Evolutionary conservation across 2,329 filamentous ascomycete species (phyloP).

Genomic region (Catunica adiposa): DNA sequence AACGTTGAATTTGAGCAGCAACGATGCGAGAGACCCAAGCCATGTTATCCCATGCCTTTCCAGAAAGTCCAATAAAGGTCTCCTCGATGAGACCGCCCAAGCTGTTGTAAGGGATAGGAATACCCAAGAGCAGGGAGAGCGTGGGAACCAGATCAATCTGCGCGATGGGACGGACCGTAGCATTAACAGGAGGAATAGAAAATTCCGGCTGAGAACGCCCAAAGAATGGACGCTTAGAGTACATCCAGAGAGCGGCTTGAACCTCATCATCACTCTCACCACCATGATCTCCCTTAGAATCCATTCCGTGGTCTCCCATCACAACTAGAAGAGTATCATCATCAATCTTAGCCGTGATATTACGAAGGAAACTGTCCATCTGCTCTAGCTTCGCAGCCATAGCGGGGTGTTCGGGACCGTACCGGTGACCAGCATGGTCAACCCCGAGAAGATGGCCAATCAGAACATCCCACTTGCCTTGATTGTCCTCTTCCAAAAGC

Average conservation of each 20-base stretch:
- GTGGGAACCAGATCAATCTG: slow-evolving; percentile 97
- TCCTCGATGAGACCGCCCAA: slow-evolving; percentile 86
- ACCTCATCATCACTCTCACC: slow-evolving; percentile 95
- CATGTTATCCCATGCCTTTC: slow-evolving; percentile 59
- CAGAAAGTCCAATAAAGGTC: slow-evolving; percentile 59
- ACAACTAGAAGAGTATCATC: slow-evolving; percentile 79
- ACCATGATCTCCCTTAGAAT: slow-evolving; percentile 92
- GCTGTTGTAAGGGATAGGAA: slow-evolving; percentile 93
- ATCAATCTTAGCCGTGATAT: slow-evolving; percentile 56
- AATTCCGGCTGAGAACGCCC: slow-evolving; percentile 53
- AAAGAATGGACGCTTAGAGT: slow-evolving; percentile 74
- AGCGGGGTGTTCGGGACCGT: slow-evolving; percentile 79
- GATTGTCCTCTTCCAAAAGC: slow-evolving; percentile 48
- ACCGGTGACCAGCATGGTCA: slow-evolving; percentile 91
- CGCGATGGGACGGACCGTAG: slow-evolving; percentile 57
- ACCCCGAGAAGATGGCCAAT: slow-evolving; percentile 90
- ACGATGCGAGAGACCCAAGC: slow-evolving; percentile 61
- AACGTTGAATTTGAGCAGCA: slow-evolving; percentile 73
- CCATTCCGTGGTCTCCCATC: slow-evolving; percentile 99
- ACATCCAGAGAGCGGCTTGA: slow-evolving; percentile 95
- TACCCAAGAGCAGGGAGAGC: slow-evolving; percentile 66
- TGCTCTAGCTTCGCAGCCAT: slow-evolving; percentile 84
- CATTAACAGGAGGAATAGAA: slow-evolving; percentile 44
- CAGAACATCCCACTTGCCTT: slow-evolving; percentile 74
- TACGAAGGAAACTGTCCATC: slow-evolving; percentile 68